Base-by-base conservation (phyloP, 176 grass and related monocot genomes). In the Musa troglodytarum region DNA sequence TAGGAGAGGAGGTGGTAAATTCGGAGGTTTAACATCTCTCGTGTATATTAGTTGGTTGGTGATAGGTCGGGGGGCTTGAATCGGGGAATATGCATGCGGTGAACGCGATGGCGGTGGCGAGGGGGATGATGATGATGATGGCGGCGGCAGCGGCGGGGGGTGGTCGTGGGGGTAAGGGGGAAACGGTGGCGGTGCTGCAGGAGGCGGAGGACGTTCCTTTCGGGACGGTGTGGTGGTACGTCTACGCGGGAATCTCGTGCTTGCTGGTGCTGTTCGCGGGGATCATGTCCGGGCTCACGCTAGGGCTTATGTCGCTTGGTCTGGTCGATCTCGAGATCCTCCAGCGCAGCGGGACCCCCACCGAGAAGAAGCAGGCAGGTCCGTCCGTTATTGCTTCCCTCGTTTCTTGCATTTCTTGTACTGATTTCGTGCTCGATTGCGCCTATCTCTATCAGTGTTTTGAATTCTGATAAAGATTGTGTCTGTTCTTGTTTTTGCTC, bases 271-370 rank as follows among this genome's bases (percentile, higher is more conserved):
- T 96, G 77, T 96, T 96, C 79, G 93, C 93, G 16, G 93, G 93
- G 65, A 96, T 96, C 81, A 96, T 96, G 93, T 96, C 93, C 54
- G 93, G 93, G 9, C 89, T 96, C 77, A 96, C 93, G 52, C 93
- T 96, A 10, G 93, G 93, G 1, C 89, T 96, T 73, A 96, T 96
- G 93, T 92, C 93, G 71, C 93, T 96, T 54, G 93, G 93, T 76
- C 87, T 92, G 55, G 93, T 96, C 76, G 93, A 96, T 83, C 82
- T 96, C 52, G 93, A 96, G 87, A 96, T 96, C 83, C 87, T 96
- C 23, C 93, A 96, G 83, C 87, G 93, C 68, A 96, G 93, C 68
- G 93, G 93, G 49, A 82, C 93, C 14, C 62, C 82, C 78, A 57
- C 78, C 15, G 93, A 96, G 87, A 92, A 96, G 85, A 87, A 75